Conservation (phyloP, 208 protist genomes). For the Leishmania gerbilli region DNA sequence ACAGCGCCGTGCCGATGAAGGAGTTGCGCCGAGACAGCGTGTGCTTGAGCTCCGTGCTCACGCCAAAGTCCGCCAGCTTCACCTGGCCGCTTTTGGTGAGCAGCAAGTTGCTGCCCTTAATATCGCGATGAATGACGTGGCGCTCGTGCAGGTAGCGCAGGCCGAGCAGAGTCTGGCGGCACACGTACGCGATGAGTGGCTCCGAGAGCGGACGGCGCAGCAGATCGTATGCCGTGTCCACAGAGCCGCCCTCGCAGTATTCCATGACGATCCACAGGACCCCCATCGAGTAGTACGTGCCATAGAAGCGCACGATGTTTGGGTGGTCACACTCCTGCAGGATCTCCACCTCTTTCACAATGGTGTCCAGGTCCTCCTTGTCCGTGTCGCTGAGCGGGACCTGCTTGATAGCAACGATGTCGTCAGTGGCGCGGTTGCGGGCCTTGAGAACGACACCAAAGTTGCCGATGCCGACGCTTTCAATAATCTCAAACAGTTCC, state of each 20-base stretch:
- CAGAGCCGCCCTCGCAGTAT: conserved; percentile 92
- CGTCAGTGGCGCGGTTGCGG: conserved; percentile 61
- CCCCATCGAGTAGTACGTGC: conserved; percentile 81
- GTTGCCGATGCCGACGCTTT: conserved; percentile 92
- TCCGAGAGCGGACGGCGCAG: conserved; percentile 78
- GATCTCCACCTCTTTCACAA: conserved; percentile 89
- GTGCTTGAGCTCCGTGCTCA: conserved; percentile 81
- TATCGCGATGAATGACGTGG: conserved; percentile 93
- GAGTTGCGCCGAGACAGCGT: conserved; percentile 89
- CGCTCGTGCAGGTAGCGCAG: conserved; percentile 91
- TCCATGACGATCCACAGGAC: conserved; percentile 94
- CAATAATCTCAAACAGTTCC: conserved; percentile 80
- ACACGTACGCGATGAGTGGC: conserved; percentile 88
- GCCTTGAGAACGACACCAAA: conserved; percentile 98
- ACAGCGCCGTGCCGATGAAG: conserved; percentile 91
- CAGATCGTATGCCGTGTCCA: conserved; percentile 88
- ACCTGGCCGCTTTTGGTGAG: conserved; percentile 89
- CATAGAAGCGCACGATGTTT: conserved; percentile 91
- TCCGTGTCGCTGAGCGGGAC: conserved; percentile 83
- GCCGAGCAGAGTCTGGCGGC: conserved; percentile 75
- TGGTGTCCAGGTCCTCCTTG: conserved; percentile 62
- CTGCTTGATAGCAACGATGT: conserved; percentile 90
- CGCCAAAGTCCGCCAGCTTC: conserved; percentile 94
- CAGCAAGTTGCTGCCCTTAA: conserved; percentile 94
- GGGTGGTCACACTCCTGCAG: conserved; percentile 81